Percentiles rank a stretch among this genome's conserved stretches.
Conservation (phyloP, 2,329 filamentous ascomycete species). For the Hypoxylon sp. region DNA sequence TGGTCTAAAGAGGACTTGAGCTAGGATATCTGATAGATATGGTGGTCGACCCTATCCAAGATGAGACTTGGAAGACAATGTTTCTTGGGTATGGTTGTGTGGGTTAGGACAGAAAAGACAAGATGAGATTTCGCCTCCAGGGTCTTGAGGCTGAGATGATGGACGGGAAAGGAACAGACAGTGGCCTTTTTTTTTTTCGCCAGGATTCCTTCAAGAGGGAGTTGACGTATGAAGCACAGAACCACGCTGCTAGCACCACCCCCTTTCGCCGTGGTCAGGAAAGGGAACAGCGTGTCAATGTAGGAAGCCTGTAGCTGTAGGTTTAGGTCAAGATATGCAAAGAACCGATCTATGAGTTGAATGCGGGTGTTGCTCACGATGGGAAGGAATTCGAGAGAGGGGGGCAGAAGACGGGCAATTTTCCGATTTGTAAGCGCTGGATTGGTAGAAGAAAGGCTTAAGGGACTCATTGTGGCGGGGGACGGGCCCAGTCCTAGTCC, state of each 20-base stretch:
- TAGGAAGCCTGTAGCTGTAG: slow-evolving; percentile 27
- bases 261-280: slow-evolving; percentile 24
- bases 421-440: slow-evolving; percentile 51
- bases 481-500: slow-evolving; percentile 4
- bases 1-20: slow-evolving; percentile 20
- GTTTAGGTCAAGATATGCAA: slow-evolving; percentile 21
- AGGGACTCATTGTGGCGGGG: slow-evolving; percentile 31
- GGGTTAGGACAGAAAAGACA: slow-evolving; percentile 11
- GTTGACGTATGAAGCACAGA: slow-evolving; percentile 27
- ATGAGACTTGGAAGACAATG: slow-evolving; percentile 25
- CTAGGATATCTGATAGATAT: slow-evolving; percentile 9
- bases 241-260: slow-evolving; percentile 36
- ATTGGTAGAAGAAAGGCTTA: slow-evolving; percentile 20
- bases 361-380: slow-evolving; percentile 31
- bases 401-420: slow-evolving; percentile 46
- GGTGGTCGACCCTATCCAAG: slow-evolving; percentile 28
- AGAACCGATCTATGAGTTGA: slow-evolving; percentile 27
- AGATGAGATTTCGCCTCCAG: slow-evolving; percentile 37
- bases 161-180: slow-evolving; percentile 36
- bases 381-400: slow-evolving; percentile 50
- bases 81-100: slow-evolving; percentile 18
- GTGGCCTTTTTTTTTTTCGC: slow-evolving; percentile 43
- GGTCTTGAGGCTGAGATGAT: slow-evolving; percentile 39
- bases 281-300: slow-evolving; percentile 41
- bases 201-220: slow-evolving; percentile 30